These are phyloP conservation scores for Aphanocladium album DNA, from an alignment of 2,329 filamentous ascomycete genomes.

Conservation along the genomic window DNA sequence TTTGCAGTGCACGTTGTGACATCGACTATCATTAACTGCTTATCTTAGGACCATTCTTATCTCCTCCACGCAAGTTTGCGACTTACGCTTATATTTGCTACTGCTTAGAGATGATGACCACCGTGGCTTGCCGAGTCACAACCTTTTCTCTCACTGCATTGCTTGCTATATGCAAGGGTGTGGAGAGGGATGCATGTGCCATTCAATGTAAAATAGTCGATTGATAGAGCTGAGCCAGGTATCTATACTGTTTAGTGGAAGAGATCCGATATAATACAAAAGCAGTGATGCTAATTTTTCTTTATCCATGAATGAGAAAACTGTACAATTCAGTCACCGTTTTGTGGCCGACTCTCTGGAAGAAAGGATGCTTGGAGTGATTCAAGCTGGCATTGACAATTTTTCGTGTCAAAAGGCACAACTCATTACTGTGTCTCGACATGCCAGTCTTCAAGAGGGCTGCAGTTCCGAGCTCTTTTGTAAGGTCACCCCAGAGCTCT, in stretches of 20 bases:
- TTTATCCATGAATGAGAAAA: not conserved
- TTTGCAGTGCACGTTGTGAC: conserved; percentile 23
- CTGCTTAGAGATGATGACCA: not conserved
- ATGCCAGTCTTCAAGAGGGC: conserved; percentile 5
- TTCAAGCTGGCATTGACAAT: conserved; percentile 2
- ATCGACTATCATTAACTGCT: conserved; percentile 3
- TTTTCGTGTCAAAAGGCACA: not conserved
- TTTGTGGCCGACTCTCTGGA: conserved; percentile 11
- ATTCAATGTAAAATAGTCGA: not conserved
- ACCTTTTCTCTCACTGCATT: conserved; percentile 48
- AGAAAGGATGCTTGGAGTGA: conserved; percentile 3
- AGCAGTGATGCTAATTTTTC: not conserved
- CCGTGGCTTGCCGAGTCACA: conserved; percentile 19
- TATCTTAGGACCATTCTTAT: not conserved
- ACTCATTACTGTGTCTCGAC: conserved; percentile 1
- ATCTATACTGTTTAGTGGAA: not conserved
- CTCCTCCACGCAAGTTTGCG: not conserved
- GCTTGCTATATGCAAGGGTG: conserved; percentile 42
- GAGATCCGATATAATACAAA: not conserved
- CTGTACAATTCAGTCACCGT: conserved; percentile 8
- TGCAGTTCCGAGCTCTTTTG: not conserved
- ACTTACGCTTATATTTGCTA: not conserved
- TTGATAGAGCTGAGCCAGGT: not conserved
- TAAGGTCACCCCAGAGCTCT: conserved; percentile 16
- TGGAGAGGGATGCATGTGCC: conserved; percentile 37